A percentile compares a stretch with the other conserved stretches of the same genome.
phyloP scores from a whole-genome alignment of 75 land plant genomes.

The Isoetes taiwanensis region DNA sequence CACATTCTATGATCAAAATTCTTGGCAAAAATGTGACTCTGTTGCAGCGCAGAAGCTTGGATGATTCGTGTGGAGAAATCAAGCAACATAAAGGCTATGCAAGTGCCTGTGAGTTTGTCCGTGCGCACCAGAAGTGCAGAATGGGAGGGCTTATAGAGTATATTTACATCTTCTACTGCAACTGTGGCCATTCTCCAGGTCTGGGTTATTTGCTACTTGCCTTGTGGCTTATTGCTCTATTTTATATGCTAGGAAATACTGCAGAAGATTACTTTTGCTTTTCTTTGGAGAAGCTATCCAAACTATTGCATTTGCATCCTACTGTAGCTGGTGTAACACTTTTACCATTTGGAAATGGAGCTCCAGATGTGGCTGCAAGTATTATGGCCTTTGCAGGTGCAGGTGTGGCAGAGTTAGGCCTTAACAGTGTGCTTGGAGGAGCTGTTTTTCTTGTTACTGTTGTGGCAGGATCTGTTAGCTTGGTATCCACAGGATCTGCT shows the following conservation, averaged over 20 bases:
- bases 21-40: too few relatives aligned
- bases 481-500: not conserved
- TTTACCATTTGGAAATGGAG: not conserved
- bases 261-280: not conserved
- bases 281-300: not conserved
- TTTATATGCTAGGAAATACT: slow-evolving; percentile 1
- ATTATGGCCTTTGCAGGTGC: not conserved
- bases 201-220: not conserved
- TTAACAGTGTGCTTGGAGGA: not conserved
- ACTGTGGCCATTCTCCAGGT: not conserved
- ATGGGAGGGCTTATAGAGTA: not conserved
- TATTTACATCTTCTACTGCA: slow-evolving; percentile 4
- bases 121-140: not conserved
- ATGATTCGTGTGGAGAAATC: not conserved
- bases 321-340: not conserved
- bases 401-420: not conserved
- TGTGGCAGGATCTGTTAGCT: not conserved
- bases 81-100: not conserved
- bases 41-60: too few relatives aligned
- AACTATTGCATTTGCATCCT: not conserved
- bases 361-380: not conserved
- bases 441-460: not conserved
- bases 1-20: too few relatives aligned
- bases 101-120: not conserved
- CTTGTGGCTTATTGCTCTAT: slow-evolving; percentile 1